Evolutionary conservation across 768 basidiomycete species (phyloP).

Genomic region (Lepiota venenata): DNA sequence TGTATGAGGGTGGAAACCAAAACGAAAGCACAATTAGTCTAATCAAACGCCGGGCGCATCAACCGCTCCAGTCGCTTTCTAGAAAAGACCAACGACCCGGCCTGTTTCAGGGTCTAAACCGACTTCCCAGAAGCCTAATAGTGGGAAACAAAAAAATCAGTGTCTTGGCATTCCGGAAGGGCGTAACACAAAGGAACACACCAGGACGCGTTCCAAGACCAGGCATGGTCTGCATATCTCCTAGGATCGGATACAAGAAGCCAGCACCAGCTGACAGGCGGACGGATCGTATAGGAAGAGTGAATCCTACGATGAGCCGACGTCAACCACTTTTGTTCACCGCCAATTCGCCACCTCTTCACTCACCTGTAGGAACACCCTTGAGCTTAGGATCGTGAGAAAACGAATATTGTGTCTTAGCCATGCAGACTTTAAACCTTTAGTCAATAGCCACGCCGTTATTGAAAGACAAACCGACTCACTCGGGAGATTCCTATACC

Average conservation of each 20-base stretch:
- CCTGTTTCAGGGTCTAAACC: constrained; percentile 78
- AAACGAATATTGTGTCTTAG: constrained; percentile 97
- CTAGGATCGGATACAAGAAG: constrained; percentile 93
- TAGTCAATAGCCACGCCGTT: constrained; percentile 1
- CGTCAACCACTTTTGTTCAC: neutral
- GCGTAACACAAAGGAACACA: constrained; percentile 20
- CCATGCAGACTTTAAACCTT: constrained; percentile 77
- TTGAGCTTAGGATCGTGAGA: constrained; percentile 92
- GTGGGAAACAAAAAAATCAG: constrained; percentile 12
- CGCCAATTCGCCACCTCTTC: neutral
- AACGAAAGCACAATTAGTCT: neutral
- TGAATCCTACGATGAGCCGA: constrained; percentile 63
- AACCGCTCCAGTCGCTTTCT: constrained; percentile 13
- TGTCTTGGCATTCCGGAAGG: neutral
- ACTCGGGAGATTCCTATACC: constrained; percentile 78
- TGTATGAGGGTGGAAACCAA: neutral
- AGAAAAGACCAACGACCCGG: constrained; percentile 85
- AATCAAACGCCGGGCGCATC: neutral
- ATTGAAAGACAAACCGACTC: constrained; percentile 25
- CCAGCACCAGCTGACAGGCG: constrained; percentile 90
- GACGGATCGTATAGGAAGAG: constrained; percentile 85
- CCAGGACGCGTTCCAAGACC: constrained; percentile 91
- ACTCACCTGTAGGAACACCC: constrained; percentile 75
- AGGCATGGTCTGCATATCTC: constrained; percentile 98
- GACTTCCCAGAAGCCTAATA: constrained; percentile 87